A percentile compares a stretch with the other conserved stretches of the same genome.
phyloP scores from a whole-genome alignment of 495 filamentous ascomycete genomes.

The Entonaema liquescens region DNA sequence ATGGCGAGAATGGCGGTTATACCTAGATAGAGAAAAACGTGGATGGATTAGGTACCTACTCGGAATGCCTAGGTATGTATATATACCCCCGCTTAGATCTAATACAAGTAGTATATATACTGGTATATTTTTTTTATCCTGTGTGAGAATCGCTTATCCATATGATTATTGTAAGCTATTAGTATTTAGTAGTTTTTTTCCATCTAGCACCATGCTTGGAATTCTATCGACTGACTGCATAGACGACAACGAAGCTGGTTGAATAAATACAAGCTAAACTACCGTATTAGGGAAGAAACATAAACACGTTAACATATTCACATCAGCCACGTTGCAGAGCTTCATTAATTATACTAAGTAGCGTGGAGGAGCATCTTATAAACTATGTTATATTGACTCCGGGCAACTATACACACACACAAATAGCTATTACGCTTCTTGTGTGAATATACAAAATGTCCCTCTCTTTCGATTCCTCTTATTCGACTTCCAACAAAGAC shows the following conservation, averaged over 20 bases:
- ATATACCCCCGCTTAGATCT: background rate
- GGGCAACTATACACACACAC: background rate
- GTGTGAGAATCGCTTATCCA: background rate
- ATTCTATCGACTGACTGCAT: background rate
- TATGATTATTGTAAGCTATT: background rate
- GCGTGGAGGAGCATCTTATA: background rate
- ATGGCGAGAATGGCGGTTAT: background rate
- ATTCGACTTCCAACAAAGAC: too few relatives aligned
- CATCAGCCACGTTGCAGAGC: background rate
- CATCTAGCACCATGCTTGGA: too few relatives aligned
- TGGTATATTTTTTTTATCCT: background rate
- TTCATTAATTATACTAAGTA: background rate
- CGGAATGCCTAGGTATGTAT: background rate
- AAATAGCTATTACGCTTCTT: background rate
- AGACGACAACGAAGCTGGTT: background rate
- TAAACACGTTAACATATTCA: background rate
- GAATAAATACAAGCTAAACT: background rate
- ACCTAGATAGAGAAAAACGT: slow-evolving; percentile 11
- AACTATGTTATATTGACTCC: background rate
- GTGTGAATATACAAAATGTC: background rate
- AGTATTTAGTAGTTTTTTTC: too few relatives aligned
- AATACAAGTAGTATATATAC: background rate
- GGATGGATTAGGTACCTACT: slow-evolving; percentile 1
- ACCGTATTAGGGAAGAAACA: background rate
- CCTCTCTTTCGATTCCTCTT: background rate